Evolutionary conservation across 73 alveolate species (phyloP).

Genomic region (Paramecium primaurelia): DNA sequence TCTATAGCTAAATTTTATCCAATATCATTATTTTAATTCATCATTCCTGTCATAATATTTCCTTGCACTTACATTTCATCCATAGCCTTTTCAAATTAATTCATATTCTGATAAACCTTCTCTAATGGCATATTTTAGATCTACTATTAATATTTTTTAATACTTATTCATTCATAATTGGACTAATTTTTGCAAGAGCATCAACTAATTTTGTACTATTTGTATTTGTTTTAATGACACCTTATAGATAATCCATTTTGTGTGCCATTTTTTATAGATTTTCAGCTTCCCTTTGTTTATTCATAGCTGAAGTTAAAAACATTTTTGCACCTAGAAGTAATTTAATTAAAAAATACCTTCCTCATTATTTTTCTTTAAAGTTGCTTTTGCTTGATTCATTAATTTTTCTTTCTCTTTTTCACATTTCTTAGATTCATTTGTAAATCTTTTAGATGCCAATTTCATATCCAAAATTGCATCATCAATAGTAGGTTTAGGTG

Average conservation of each 20-base stretch:
- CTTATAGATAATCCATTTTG: conserved; percentile 26
- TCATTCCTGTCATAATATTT: conserved; percentile 8
- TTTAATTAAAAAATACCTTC: background rate
- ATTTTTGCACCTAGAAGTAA: background rate
- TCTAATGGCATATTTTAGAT: conserved; percentile 14
- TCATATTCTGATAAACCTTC: background rate
- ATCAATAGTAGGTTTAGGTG: conserved; percentile 16
- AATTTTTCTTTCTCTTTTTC: conserved; percentile 18
- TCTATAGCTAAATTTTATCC: conserved; percentile 4
- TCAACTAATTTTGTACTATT: background rate
- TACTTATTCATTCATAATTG: background rate
- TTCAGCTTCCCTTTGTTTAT: conserved; percentile 2
- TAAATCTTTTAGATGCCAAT: background rate
- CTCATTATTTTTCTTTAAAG: background rate
- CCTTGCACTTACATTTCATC: conserved; percentile 21
- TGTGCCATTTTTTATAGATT: background rate
- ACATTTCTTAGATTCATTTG: background rate
- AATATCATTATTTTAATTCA: background rate
- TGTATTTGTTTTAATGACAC: background rate
- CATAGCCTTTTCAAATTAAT: conserved; percentile 7
- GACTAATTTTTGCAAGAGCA: background rate
- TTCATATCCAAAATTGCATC: conserved; percentile 15
- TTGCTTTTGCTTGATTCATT: background rate
- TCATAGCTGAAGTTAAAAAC: conserved; percentile 7
- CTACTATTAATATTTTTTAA: background rate